Evolutionary conservation across 1,139 yeast species (phyloP).

Genomic region (Pneumocystis oryctolagi): DNA sequence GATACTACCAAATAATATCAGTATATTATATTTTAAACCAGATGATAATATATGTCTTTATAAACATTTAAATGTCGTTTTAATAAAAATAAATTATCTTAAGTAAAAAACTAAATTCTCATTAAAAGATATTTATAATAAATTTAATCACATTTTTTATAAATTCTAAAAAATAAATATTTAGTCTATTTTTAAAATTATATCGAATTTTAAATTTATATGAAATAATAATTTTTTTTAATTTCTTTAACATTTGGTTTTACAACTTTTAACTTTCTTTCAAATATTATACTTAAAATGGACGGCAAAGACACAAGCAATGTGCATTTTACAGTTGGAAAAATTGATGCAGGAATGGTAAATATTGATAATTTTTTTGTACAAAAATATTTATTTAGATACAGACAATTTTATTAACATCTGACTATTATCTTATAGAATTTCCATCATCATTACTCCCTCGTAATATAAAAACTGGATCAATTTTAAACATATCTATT

Average conservation of each 20-base stretch:
- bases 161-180: not conserved
- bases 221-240: not conserved
- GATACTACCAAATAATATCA: too few relatives aligned
- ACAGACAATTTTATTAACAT: conserved; percentile 63
- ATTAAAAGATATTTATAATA: not conserved
- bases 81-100: not conserved
- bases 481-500: conserved; percentile 77
- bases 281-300: not conserved
- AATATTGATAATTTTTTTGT: not conserved
- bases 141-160: not conserved
- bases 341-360: conserved; percentile 72
- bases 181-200: too few relatives aligned
- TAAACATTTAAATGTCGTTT: not conserved
- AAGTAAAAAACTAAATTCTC: not conserved
- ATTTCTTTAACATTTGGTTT: not conserved
- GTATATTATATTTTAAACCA: not conserved
- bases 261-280: not conserved
- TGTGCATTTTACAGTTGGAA: conserved; percentile 61
- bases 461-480: conserved; percentile 80
- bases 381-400: not conserved
- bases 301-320: not conserved
- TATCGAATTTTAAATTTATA: not conserved
- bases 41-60: not conserved
- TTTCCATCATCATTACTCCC: conserved; percentile 90
- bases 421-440: conserved; percentile 88